These are phyloP conservation scores for Croton laevigatus DNA, from an alignment of 441 rosid genomes.

Conservation along the genomic window DNA sequence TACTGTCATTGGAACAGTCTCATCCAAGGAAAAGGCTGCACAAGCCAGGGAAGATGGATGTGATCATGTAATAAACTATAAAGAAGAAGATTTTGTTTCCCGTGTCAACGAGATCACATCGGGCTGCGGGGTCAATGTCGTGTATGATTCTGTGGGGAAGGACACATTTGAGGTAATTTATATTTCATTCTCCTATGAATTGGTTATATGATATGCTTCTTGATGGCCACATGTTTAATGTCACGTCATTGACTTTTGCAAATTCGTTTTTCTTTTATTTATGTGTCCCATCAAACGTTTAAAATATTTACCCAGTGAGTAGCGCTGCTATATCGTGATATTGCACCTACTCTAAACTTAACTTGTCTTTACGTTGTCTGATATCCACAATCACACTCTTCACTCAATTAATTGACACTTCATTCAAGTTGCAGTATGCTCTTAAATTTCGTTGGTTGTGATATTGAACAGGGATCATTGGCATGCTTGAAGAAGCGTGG, in stretches of 20 bases:
- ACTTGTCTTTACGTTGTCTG: not conserved
- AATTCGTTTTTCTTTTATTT: not conserved
- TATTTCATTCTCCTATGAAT: not conserved
- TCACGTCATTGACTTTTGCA: not conserved
- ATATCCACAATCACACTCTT: not conserved
- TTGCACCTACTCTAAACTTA: not conserved
- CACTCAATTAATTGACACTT: not conserved
- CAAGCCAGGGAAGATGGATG: slow-evolving; percentile 93
- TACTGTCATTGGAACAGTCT: slow-evolving; percentile 80
- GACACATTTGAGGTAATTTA: slow-evolving; percentile 71
- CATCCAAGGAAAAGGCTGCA: slow-evolving; percentile 78
- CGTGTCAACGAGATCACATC: slow-evolving; percentile 74
- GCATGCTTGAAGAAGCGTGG: slow-evolving; percentile 75
- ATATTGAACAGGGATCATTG: slow-evolving; percentile 61
- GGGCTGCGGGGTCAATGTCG: slow-evolving; percentile 80
- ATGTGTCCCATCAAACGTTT: not conserved
- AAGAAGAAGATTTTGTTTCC: slow-evolving; percentile 72
- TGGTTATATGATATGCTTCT: not conserved
- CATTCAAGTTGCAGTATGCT: not conserved
- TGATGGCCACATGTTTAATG: not conserved
- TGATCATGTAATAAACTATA: slow-evolving; percentile 71
- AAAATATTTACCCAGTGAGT: not conserved
- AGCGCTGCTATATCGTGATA: not conserved
- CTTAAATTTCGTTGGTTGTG: not conserved
- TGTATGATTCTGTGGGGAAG: slow-evolving; percentile 90